A percentile compares a stretch with the other conserved stretches of the same genome.
phyloP scores from a whole-genome alignment of 2,329 filamentous ascomycete species.

The Diaporthe citrichinensis region DNA sequence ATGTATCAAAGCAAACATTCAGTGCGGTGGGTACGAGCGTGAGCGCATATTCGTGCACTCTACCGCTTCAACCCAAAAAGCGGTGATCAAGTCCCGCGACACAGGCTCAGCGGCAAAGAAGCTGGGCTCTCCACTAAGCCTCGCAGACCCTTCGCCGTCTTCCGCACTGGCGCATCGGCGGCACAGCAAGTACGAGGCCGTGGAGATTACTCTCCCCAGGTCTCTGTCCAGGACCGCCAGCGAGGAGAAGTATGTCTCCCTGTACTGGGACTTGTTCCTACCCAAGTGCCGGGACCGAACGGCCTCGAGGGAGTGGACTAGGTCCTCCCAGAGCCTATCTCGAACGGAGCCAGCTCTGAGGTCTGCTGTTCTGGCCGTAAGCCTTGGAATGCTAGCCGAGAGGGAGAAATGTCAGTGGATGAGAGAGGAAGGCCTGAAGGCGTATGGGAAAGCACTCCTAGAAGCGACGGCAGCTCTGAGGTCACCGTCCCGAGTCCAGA shows the following conservation, averaged over 20 bases:
- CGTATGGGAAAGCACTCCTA: slow-evolving; percentile 43
- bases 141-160: neutral
- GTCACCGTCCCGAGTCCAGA: slow-evolving; percentile 35
- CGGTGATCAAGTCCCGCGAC: neutral
- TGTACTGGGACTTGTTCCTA: slow-evolving; percentile 24
- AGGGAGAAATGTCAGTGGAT: slow-evolving; percentile 35
- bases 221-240: slow-evolving; percentile 4
- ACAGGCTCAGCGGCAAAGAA: neutral
- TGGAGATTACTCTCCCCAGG: neutral
- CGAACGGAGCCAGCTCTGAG: slow-evolving; percentile 42
- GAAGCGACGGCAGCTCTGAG: slow-evolving; percentile 42
- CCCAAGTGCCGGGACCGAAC: slow-evolving; percentile 11
- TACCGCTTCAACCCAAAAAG: slow-evolving; percentile 34
- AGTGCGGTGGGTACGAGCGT: slow-evolving; percentile 46
- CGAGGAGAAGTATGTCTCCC: slow-evolving; percentile 30
- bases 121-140: neutral
- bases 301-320: slow-evolving; percentile 44
- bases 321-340: slow-evolving; percentile 42
- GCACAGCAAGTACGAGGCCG: neutral
- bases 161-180: slow-evolving; percentile 21
- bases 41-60: slow-evolving; percentile 46
- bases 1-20: slow-evolving; percentile 43
- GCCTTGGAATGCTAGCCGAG: slow-evolving; percentile 42
- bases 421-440: slow-evolving; percentile 42
- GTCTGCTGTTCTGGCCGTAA: slow-evolving; percentile 23